These are phyloP conservation scores for Chlamydomonas schloesseri DNA, from an alignment of 139 green algal genomes.

Conservation along the genomic window DNA sequence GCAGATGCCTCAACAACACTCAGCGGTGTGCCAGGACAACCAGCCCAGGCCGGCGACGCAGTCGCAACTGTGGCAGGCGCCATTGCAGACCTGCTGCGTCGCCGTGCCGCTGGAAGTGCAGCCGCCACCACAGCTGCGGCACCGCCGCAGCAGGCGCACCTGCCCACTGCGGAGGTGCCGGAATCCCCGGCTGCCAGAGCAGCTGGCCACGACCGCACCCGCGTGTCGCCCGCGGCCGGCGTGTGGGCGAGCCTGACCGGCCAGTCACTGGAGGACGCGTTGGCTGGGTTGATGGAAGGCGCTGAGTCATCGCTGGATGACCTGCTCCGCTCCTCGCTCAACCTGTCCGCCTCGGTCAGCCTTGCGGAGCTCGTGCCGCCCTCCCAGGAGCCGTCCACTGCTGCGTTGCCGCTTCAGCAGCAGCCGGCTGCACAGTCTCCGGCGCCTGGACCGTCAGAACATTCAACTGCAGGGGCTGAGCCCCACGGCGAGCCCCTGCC, in stretches of 20 bases:
- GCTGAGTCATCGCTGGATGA: not conserved
- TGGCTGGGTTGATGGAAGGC: not conserved
- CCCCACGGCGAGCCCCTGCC: too few relatives aligned
- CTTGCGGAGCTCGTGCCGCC: not conserved
- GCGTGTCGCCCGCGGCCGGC: not conserved
- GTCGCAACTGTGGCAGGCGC: too few relatives aligned
- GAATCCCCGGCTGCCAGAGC: not conserved
- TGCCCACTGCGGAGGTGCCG: not conserved
- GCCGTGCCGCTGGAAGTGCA: not conserved
- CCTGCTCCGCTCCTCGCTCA: not conserved
- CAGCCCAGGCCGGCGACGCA: not conserved
- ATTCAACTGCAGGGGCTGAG: too few relatives aligned
- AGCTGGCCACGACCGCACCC: not conserved
- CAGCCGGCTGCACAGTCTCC: not conserved
- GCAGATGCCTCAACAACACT: too few relatives aligned
- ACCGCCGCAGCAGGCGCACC: not conserved
- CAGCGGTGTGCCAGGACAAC: too few relatives aligned
- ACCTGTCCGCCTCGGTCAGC: not conserved
- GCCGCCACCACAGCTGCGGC: too few relatives aligned
- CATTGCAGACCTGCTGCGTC: too few relatives aligned
- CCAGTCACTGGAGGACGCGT: not conserved
- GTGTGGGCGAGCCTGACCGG: slow-evolving; percentile 43
- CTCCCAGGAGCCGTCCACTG: too few relatives aligned
- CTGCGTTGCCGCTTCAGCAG: not conserved
- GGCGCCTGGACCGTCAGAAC: too few relatives aligned